Base-by-base conservation (phyloP, 805 yeast species). In the Saturnispora mendoncae region DNA sequence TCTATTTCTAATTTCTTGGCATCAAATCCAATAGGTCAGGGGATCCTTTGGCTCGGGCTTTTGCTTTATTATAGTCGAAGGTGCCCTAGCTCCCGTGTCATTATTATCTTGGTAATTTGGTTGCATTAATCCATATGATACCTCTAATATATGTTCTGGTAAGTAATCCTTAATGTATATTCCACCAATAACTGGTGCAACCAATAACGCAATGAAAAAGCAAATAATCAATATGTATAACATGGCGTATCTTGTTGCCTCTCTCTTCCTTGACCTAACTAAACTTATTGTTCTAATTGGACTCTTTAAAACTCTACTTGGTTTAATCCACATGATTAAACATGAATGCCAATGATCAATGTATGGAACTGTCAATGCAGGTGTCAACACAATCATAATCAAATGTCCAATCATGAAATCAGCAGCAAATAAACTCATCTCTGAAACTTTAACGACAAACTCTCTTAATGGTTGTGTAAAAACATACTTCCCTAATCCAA, bases 71-170 rank as follows among this genome's bases (percentile, higher is more conserved):
- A 76, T 64, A 9, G 62, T 58, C 1, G 58, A 39, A 0, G 83
- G 80, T 0, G 81, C 82, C 36, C 57, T 57, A 0, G 52, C 63
- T 0, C 85, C 86, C 0, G 86, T 80, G 52, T 80, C 86, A 51
- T 80, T 78, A 48, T 78, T 76, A 34, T 71, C 65, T 51, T 78
- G 84, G 30, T 60, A 53, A 29, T 62, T 69, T 1, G 87, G 86
- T 54, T 80, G 87, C 6, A 78, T 53, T 30, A 77, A 50, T 3
- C 73, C 73, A 38, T 38, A 47, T 12, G 46, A 49, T 4, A 48
- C 33, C 13, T 41, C 44, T 2, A 38, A 31, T 19, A 39, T 20
- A 23, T 44, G 31, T 12, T 25, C 34, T 2, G 65, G 55, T 13
- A 55, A 35, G 33, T 43, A 38, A 15, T 28, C 39, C 18, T 7